Conservation (phyloP, 2,329 filamentous ascomycete species). For the Pseudogymnoascus sp. region DNA sequence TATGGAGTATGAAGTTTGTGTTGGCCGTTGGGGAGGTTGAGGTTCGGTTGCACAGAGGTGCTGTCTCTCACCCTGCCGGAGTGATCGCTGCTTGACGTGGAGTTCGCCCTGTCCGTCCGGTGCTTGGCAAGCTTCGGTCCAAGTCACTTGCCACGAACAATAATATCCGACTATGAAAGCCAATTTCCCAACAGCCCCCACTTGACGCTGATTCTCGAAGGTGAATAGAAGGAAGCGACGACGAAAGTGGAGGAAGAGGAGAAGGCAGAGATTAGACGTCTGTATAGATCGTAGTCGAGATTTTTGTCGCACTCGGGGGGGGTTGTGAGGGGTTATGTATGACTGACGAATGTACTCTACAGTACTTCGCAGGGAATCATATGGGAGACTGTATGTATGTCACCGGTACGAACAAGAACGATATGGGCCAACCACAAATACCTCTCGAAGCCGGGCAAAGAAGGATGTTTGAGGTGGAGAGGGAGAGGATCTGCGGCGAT, state of each 20-base stretch:
- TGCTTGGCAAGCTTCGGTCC: background rate
- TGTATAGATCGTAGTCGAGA: background rate
- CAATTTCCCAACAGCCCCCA: background rate
- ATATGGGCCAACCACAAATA: conserved; percentile 1
- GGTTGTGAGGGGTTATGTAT: conserved; percentile 4
- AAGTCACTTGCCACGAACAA: background rate
- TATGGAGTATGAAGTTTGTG: background rate
- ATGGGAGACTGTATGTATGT: background rate
- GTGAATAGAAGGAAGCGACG: background rate
- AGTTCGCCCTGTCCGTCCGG: background rate
- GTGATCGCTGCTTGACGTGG: conserved; percentile 1
- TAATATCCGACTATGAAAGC: conserved; percentile 1
- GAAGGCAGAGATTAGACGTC: background rate
- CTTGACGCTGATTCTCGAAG: background rate
- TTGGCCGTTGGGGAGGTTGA: background rate
- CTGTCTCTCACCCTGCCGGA: background rate
- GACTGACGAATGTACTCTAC: background rate
- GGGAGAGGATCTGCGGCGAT: background rate
- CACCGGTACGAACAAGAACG: background rate
- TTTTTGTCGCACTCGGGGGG: background rate
- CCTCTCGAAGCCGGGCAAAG: background rate
- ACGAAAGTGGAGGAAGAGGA: background rate
- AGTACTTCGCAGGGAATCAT: background rate
- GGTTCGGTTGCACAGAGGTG: background rate
- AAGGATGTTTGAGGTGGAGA: conserved; percentile 1